These are phyloP conservation scores for Acanthamoeba royreba DNA, from an alignment of 208 protist genomes.

Conservation along the genomic window DNA sequence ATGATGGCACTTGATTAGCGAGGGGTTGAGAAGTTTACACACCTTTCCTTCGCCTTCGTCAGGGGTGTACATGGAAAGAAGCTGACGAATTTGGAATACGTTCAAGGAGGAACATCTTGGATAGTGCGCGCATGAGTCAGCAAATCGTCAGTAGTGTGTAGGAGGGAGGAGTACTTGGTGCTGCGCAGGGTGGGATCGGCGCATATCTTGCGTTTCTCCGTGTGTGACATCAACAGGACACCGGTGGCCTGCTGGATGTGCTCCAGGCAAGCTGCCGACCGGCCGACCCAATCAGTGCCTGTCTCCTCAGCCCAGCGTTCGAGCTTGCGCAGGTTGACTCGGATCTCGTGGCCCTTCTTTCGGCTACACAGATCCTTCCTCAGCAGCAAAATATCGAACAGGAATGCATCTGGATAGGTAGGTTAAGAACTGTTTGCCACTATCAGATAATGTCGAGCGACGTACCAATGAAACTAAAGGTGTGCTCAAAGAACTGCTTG, in stretches of 20 bases:
- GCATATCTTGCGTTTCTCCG: slow-evolving; percentile 4
- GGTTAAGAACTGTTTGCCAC: no score
- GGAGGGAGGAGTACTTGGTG: neutral
- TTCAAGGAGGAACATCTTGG: slow-evolving; percentile 21
- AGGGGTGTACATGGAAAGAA: slow-evolving; percentile 43
- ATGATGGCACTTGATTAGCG: no score
- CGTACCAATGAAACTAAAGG: slow-evolving; percentile 31
- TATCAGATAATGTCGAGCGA: no score
- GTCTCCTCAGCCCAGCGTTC: slow-evolving; percentile 35
- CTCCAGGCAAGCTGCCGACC: neutral
- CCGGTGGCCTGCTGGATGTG: slow-evolving; percentile 18
- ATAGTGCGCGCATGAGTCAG: no score
- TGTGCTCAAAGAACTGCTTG: slow-evolving; percentile 43
- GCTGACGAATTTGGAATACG: slow-evolving; percentile 34
- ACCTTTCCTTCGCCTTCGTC: slow-evolving; percentile 6
- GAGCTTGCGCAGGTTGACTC: slow-evolving; percentile 13
- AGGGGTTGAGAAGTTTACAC: no score
- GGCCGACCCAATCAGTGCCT: neutral
- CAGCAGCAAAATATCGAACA: slow-evolving; percentile 42
- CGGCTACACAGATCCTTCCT: slow-evolving; percentile 15
- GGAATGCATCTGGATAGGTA: neutral
- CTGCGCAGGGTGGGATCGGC: neutral
- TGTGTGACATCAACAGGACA: neutral
- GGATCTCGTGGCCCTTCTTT: neutral
- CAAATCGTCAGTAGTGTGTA: neutral